These are phyloP conservation scores for Pythium folliculosum DNA, from an alignment of 352 stramenopile genomes.

Conservation along the genomic window DNA sequence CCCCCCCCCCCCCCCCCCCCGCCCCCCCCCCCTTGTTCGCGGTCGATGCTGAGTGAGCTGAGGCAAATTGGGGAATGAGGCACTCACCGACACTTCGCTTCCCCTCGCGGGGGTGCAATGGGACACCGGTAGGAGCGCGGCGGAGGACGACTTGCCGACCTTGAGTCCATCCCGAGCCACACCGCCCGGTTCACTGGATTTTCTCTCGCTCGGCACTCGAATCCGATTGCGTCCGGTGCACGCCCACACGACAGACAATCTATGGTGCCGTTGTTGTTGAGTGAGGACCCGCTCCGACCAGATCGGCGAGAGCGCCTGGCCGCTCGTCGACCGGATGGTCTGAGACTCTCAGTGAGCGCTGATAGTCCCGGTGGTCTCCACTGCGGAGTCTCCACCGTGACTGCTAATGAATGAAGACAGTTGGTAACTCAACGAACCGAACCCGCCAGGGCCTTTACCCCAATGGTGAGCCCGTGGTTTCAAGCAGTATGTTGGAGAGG, in stretches of 20 bases:
- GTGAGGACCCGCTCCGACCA: not conserved
- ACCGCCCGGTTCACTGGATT: not conserved
- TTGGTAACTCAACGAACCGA: not conserved
- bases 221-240: not conserved
- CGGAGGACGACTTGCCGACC: not conserved
- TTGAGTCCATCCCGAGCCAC: too few relatives aligned
- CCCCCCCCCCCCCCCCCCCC: too few relatives aligned
- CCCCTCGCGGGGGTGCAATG: not conserved
- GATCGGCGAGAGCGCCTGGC: not conserved
- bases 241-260: too few relatives aligned
- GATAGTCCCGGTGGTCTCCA: not conserved
- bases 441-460: too few relatives aligned
- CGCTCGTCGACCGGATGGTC: not conserved
- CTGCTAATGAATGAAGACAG: not conserved
- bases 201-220: not conserved
- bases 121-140: not conserved
- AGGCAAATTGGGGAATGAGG: slow-evolving; percentile 1
- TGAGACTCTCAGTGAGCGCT: not conserved
- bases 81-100: not conserved
- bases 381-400: not conserved
- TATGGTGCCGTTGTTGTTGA: not conserved
- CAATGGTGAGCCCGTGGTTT: too few relatives aligned
- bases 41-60: not conserved
- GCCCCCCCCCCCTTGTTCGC: too few relatives aligned
- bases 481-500: too few relatives aligned